phyloP scores from a whole-genome alignment of 2,329 filamentous ascomycete species.

The Cercospora nicotianae region DNA sequence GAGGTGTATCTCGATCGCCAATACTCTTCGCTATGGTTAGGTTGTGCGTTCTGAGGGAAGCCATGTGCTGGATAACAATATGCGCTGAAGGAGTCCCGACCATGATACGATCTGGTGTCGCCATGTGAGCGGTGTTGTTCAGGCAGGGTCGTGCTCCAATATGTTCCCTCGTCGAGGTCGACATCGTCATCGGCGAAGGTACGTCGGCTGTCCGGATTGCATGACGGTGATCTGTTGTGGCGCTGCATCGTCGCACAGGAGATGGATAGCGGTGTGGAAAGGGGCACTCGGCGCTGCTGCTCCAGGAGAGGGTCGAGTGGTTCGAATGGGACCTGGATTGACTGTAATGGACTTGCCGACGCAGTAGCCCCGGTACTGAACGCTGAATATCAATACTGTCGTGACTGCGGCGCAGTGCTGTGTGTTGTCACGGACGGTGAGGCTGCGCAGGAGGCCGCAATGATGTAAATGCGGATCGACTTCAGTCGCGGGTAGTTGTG shows the following conservation, averaged over 20 bases:
- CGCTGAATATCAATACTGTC: background rate
- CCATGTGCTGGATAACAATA: no score
- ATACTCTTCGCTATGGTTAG: no score
- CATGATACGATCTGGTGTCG: no score
- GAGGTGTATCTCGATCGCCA: no score
- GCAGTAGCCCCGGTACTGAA: background rate
- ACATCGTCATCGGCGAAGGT: background rate
- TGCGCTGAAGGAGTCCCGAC: no score
- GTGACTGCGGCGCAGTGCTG: background rate
- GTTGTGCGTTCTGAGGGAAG: no score
- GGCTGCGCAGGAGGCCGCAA: background rate
- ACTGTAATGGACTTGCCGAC: background rate
- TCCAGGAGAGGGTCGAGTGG: background rate
- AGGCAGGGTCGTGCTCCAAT: no score
- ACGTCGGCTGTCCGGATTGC: background rate
- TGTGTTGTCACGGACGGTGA: background rate
- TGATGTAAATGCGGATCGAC: background rate
- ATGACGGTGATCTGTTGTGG: background rate
- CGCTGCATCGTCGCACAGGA: background rate
- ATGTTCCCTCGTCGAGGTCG: no score
- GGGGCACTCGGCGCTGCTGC: background rate
- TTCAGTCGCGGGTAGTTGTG: background rate
- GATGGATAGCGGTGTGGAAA: background rate
- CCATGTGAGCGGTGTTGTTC: no score
- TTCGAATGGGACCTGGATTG: background rate